Base-by-base conservation (phyloP, 768 basidiomycete species). In the Rubroboletus pulcherrimus region DNA sequence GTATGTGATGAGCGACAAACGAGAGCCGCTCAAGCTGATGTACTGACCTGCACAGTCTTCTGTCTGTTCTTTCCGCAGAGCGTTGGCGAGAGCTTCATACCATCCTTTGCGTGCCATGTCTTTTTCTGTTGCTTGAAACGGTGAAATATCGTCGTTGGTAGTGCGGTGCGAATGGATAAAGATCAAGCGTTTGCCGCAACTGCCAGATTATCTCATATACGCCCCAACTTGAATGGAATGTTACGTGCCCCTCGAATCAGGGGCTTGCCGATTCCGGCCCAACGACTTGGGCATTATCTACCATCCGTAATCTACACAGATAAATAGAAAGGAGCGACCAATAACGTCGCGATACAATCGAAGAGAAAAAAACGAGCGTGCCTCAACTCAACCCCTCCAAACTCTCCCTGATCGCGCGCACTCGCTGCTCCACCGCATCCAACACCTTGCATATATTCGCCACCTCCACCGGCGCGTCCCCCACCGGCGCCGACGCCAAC, bases 401-500 rank as follows among this genome's bases (percentile, higher is more conserved):
- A 50, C 70, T 77, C 48, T 78, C 75, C 53, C 78, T 74, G 35
- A 88, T 73, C n/a, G 59, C 53, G 45, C 67, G 72, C 24, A 86
- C 74, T 54, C 85, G 75, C 57, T 80, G 77, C 69, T 89, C 87
- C 44, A 88, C 67, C 54, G 62, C 57, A 58, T 86, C 84, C 66
- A 91, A 71, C 55, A 77, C 75, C 55, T 69, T 68, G 30, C 73
- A 73, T 19, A 90, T 65, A 43, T 77, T 74, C 19, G 58, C 69
- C 21, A 84, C 55, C 65, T 86, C 87, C 35, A 74, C 72, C 53
- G 72, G 75, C 75, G 74, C 76, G 40, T 74, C 71, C 39, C 57
- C 65, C 17, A 64, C 55, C 15, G 63, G 66, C 31, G 51, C 54
- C 41, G 59, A 48, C 38, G 41, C 54, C 59, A 64, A 51, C 31